Evolutionary conservation across 495 filamentous ascomycete species (phyloP).

Genomic region (Hypoxylon crocopeplum): DNA sequence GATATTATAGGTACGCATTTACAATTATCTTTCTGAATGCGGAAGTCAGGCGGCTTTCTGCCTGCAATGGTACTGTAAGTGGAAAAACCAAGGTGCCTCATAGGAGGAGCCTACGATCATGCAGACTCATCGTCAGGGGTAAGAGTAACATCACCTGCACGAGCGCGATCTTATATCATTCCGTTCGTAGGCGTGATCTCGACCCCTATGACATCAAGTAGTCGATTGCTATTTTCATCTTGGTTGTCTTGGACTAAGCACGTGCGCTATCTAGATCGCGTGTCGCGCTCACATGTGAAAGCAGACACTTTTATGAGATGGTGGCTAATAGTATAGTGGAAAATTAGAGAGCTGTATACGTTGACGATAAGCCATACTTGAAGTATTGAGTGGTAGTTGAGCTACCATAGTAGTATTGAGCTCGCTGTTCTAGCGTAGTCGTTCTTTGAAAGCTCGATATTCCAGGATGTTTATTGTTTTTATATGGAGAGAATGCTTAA

Average conservation of each 20-base stretch:
- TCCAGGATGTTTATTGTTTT: too few relatives aligned
- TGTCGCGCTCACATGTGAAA: slow-evolving; percentile 21
- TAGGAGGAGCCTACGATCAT: neutral
- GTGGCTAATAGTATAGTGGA: too few relatives aligned
- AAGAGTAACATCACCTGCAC: slow-evolving; percentile 10
- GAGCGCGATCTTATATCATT: neutral
- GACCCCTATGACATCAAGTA: slow-evolving; percentile 30
- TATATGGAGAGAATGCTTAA: too few relatives aligned
- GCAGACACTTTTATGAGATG: too few relatives aligned
- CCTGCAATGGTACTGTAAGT: neutral
- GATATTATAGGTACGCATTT: too few relatives aligned
- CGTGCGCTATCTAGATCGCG: slow-evolving; percentile 26
- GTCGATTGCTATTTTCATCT: slow-evolving; percentile 5
- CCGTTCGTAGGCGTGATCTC: neutral
- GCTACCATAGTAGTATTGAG: too few relatives aligned
- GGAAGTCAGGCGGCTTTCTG: slow-evolving; percentile 4
- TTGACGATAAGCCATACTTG: too few relatives aligned
- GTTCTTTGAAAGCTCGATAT: too few relatives aligned
- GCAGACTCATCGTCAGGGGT: neutral
- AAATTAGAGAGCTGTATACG: too few relatives aligned
- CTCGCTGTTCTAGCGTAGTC: too few relatives aligned
- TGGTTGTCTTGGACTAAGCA: slow-evolving; percentile 5
- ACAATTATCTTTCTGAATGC: too few relatives aligned
- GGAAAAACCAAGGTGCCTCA: neutral
- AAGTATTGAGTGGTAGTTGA: too few relatives aligned